phyloP scores from a whole-genome alignment of 2,329 filamentous ascomycete genomes.

The Taxawa tesnikishii region DNA sequence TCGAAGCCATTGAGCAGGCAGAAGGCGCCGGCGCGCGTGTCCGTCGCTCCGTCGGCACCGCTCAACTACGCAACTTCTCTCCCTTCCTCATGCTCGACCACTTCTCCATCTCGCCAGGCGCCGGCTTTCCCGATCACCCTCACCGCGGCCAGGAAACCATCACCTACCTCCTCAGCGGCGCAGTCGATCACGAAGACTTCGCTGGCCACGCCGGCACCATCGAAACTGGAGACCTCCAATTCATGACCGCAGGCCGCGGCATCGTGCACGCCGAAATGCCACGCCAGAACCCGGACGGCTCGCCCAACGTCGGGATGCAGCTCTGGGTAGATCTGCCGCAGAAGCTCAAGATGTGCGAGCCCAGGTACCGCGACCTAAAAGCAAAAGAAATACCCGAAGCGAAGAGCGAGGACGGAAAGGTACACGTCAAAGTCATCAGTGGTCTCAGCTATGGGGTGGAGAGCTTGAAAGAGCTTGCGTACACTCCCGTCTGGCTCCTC shows the following conservation, averaged over 20 bases:
- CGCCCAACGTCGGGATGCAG: conserved; percentile 75
- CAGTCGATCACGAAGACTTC: conserved; percentile 86
- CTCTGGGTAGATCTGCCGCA: conserved; percentile 88
- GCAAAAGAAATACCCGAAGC: conserved; percentile 67
- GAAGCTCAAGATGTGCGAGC: conserved; percentile 75
- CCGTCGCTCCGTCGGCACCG: conserved; percentile 75
- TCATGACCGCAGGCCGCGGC: conserved; percentile 89
- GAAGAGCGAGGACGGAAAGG: conserved; percentile 58
- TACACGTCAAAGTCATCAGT: conserved; percentile 80
- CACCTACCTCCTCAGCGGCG: conserved; percentile 78
- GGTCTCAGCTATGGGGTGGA: conserved; percentile 76
- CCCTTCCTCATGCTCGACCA: conserved; percentile 97
- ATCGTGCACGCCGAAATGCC: conserved; percentile 98
- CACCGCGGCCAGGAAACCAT: conserved; percentile 79
- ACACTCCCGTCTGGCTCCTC: conserved; percentile 94
- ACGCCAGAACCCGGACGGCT: conserved; percentile 60
- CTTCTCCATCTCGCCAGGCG: conserved; percentile 66
- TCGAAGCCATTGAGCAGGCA: conserved; percentile 72
- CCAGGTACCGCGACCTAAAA: conserved; percentile 76
- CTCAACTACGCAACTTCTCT: conserved; percentile 70
- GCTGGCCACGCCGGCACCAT: conserved; percentile 77
- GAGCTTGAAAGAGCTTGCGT: conserved; percentile 78
- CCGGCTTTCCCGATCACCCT: conserved; percentile 82
- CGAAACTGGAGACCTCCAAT: conserved; percentile 78
- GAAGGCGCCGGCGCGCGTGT: conserved; percentile 84